Evolutionary conservation across 257 asterid genomes (phyloP), one percentile per base, ranked within the genome.

Genomic region (Penstemon eatonii): DNA sequence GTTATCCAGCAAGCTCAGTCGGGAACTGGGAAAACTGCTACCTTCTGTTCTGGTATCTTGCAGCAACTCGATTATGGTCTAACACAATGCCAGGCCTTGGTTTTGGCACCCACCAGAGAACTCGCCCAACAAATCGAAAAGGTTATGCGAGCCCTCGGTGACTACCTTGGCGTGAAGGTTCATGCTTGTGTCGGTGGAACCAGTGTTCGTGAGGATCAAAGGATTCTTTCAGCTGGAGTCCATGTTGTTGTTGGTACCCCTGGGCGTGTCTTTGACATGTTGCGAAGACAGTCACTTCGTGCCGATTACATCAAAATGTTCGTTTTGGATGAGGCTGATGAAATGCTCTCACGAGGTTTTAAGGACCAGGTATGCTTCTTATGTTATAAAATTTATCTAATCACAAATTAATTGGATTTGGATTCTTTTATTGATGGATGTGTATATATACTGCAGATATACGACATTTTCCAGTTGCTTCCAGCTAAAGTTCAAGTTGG

Each of bases 141-240:
- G 77, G 96, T 88, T 2, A 90, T 90, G 94, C 82, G 91, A 8
- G 96, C 96, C 3, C 97, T 90, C 4, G 97, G 96, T 71, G 97
- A 88, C 73, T 90, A 86, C 77, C 97, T 86, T 51, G 97, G 97
- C 9, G 96, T 83, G 50, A 90, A 86, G 79, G 96, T 90, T 41
- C 97, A 90, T 70, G 96, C 94, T 47, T 90, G 97, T 62, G 96
- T 90, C 0, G 97, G 96, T 73, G 94, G 97, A 33, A 90, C 97
- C 76, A 87, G 91, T 73, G 94, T 90, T 43, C 87, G 97, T 68
- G 94, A 86, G 86, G 97, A 90, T 75, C 97, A 88, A 54, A 68
- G 92, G 5, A 90, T 88, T 65, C 94, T 88, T 12, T 66, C 83
- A 6, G 86, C 87, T 66, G 97, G 96, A 6, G 97, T 90, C 19